Evolutionary conservation across 352 stramenopile genomes (phyloP).

Genomic region (Phytopythium litorale): DNA sequence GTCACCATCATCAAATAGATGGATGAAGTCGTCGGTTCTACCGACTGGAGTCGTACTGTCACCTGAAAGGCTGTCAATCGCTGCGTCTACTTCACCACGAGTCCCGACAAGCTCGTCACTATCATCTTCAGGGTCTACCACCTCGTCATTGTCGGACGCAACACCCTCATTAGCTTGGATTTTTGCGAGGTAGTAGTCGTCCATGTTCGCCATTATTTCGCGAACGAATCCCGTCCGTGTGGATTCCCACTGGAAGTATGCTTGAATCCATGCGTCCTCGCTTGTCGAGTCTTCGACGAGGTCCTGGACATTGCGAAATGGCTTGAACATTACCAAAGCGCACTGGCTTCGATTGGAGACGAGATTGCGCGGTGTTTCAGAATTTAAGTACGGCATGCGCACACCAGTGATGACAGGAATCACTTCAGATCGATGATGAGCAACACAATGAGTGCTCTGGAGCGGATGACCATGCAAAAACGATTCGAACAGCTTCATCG

Average conservation of each 20-base stretch:
- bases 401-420: background rate
- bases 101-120: background rate
- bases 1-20: background rate
- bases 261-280: background rate
- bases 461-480: background rate
- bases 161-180: background rate
- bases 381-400: background rate
- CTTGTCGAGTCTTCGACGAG: background rate
- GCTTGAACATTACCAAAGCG: background rate
- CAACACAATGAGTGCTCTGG: background rate
- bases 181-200: conserved; percentile 6
- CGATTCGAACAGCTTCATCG: background rate
- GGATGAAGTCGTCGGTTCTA: background rate
- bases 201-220: conserved; percentile 10
- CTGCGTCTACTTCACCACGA: conserved; percentile 1
- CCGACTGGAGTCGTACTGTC: background rate
- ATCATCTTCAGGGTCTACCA: no score
- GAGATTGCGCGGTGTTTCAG: background rate
- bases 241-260: background rate
- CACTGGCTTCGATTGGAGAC: background rate
- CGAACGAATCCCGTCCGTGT: background rate
- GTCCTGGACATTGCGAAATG: background rate
- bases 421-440: background rate
- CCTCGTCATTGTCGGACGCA: background rate
- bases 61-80: background rate